These are phyloP conservation scores for Galeopsis tetrahit DNA, from an alignment of 257 asterid genomes.

Conservation along the genomic window DNA sequence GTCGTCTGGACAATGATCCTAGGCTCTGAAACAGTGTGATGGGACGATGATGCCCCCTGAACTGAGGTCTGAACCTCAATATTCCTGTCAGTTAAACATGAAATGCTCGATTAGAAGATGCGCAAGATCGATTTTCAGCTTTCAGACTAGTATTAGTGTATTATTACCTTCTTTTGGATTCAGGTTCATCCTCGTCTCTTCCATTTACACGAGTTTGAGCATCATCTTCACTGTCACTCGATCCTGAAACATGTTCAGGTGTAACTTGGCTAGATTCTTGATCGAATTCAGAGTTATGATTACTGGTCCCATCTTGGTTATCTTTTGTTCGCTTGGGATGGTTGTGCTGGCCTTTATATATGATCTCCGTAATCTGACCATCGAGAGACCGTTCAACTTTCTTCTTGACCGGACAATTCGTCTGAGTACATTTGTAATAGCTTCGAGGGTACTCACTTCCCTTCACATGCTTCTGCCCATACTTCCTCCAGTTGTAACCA, in stretches of 20 bases:
- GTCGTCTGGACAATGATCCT: constrained; percentile 90
- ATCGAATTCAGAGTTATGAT: constrained; percentile 44
- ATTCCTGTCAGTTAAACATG: constrained; percentile 48
- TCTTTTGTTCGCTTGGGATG: constrained; percentile 67
- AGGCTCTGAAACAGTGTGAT: constrained; percentile 88
- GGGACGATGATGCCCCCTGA: constrained; percentile 54
- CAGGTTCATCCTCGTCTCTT: constrained; percentile 58
- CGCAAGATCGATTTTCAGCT: neutral
- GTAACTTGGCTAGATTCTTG: constrained; percentile 76
- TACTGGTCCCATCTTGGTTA: constrained; percentile 44
- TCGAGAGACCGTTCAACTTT: constrained; percentile 64
- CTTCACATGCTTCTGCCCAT: constrained; percentile 74
- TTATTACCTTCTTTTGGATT: constrained; percentile 74
- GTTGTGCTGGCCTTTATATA: constrained; percentile 81
- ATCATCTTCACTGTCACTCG: constrained; percentile 75
- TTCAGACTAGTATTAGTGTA: constrained; percentile 9
- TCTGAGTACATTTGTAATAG: constrained; percentile 67
- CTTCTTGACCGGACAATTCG: constrained; percentile 79
- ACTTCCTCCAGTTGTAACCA: constrained; percentile 72
- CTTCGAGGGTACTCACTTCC: constrained; percentile 71
- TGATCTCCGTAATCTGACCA: constrained; percentile 73
- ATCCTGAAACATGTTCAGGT: constrained; percentile 61
- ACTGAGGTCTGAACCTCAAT: constrained; percentile 61
- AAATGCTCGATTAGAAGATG: neutral
- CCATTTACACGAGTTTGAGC: constrained; percentile 49